Evolutionary conservation across 768 basidiomycete species (phyloP).

Genomic region (Tricholoma bakamatsutake): DNA sequence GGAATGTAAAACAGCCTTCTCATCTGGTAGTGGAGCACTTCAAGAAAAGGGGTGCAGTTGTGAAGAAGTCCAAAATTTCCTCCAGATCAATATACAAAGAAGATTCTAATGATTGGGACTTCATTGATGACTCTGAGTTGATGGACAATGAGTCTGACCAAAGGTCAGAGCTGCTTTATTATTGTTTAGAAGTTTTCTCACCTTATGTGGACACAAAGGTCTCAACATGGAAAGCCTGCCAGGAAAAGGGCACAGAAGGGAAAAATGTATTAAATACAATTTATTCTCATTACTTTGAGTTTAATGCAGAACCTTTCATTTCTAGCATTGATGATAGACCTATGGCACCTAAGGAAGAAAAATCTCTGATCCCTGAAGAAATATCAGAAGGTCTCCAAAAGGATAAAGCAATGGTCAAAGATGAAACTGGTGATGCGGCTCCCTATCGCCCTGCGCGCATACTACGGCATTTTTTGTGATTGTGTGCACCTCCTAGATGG

Average conservation of each 20-base stretch:
- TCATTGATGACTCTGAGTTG: not conserved
- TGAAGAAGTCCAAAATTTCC: not conserved
- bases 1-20: not conserved
- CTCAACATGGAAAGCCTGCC: not conserved
- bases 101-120: not conserved
- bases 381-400: not conserved
- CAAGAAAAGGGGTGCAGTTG: not conserved
- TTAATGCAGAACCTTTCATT: not conserved
- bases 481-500: no score
- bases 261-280: not conserved
- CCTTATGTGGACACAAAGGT: not conserved
- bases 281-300: not conserved
- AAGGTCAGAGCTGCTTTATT: not conserved
- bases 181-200: not conserved
- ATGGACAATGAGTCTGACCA: not conserved
- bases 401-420: not conserved
- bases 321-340: not conserved
- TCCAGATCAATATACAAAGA: not conserved
- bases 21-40: not conserved
- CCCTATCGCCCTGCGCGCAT: no score
- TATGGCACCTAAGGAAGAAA: not conserved
- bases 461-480: no score
- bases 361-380: not conserved
- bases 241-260: not conserved
- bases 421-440: no score